phyloP scores from a whole-genome alignment of 1,139 yeast genomes.

The Hansenula sp. region DNA sequence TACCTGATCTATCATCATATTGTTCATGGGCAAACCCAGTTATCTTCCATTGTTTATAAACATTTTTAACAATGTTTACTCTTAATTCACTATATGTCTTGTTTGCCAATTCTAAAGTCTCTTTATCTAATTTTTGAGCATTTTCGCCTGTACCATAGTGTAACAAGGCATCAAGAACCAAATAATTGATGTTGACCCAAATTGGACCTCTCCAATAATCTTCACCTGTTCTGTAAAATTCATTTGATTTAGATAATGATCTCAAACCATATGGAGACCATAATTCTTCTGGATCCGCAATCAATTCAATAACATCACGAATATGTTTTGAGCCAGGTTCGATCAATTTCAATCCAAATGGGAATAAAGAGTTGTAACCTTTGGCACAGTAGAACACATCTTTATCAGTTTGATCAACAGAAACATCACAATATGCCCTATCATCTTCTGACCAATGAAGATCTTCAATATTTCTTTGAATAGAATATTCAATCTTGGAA shows the following conservation, averaged over 20 bases:
- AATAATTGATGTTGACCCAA: slow-evolving; percentile 90
- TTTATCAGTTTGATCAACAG: slow-evolving; percentile 60
- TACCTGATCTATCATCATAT: slow-evolving; percentile 74
- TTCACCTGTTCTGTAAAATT: slow-evolving; percentile 70
- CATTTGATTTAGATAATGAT: slow-evolving; percentile 70
- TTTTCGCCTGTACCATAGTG: slow-evolving; percentile 39
- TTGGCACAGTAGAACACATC: slow-evolving; percentile 71
- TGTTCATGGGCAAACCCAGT: slow-evolving; percentile 93
- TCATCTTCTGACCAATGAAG: slow-evolving; percentile 77
- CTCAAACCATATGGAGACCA: slow-evolving; percentile 83
- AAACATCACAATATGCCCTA: slow-evolving; percentile 76
- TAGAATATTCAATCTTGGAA: slow-evolving; percentile 47
- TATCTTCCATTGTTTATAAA: slow-evolving; percentile 60
- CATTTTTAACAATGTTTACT: slow-evolving; percentile 61
- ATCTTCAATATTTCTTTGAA: slow-evolving; percentile 59
- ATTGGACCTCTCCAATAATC: slow-evolving; percentile 96
- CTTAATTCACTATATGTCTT: slow-evolving; percentile 57
- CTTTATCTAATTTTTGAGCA: slow-evolving; percentile 15
- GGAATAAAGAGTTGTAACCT: slow-evolving; percentile 86
- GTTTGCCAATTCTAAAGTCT: slow-evolving; percentile 31
- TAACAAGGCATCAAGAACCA: slow-evolving; percentile 66
- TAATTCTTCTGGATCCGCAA: slow-evolving; percentile 67
- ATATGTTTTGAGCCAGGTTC: slow-evolving; percentile 43
- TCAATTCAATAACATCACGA: slow-evolving; percentile 43
- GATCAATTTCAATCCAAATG: slow-evolving; percentile 72